Conservation (phyloP, 2,329 filamentous ascomycete species). For the Xylaria sp. region DNA sequence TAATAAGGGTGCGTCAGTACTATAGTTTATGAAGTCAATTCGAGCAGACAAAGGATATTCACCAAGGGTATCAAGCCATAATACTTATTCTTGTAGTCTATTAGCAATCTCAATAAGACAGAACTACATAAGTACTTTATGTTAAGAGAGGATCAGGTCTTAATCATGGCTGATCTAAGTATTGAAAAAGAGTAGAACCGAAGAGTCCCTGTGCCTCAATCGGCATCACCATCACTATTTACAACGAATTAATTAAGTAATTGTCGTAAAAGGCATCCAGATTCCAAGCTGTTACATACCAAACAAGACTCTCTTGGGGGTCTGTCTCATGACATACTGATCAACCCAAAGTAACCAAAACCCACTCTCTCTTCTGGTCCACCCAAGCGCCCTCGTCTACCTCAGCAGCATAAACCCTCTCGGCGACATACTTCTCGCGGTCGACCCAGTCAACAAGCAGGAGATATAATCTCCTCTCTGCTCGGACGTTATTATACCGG, state of each 20-base stretch:
- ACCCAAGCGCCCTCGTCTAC: conserved; percentile 38
- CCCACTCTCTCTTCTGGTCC: conserved; percentile 32
- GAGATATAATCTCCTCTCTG: conserved; percentile 34
- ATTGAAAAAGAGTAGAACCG: background rate
- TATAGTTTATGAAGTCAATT: no score
- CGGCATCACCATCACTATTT: background rate
- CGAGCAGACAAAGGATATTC: background rate
- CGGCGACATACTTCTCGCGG: conserved; percentile 25
- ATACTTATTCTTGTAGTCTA: background rate
- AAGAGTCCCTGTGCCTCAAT: background rate
- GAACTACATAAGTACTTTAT: background rate
- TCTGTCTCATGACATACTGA: background rate
- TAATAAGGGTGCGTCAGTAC: background rate
- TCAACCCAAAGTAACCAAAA: conserved; percentile 35
- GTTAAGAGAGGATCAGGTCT: background rate
- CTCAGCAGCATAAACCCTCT: conserved; percentile 30
- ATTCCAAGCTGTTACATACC: background rate
- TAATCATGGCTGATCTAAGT: background rate
- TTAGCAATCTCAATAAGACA: no score
- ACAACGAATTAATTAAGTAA: background rate
- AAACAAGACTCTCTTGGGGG: background rate
- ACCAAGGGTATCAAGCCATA: background rate
- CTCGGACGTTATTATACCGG: conserved; percentile 21
- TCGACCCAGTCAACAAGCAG: conserved; percentile 38
- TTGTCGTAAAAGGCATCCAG: background rate